phyloP scores from a whole-genome alignment of 768 basidiomycete species.

The Lactifluus hygrophoroides region DNA sequence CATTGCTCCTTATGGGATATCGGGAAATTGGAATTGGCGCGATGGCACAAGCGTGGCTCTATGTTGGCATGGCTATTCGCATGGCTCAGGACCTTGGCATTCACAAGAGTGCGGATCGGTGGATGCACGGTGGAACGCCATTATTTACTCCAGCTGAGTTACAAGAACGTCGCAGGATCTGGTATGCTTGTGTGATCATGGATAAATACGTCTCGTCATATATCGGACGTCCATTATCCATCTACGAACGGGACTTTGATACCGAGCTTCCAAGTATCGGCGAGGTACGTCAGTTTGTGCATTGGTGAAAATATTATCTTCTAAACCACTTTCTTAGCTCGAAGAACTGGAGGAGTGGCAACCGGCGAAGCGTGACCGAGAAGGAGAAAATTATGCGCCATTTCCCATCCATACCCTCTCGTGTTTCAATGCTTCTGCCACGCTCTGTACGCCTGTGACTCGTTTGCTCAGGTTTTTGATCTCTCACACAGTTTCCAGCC shows the following conservation, averaged over 20 bases:
- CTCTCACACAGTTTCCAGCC: conserved; percentile 34
- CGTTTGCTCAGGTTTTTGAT: neutral
- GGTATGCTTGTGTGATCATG: conserved; percentile 73
- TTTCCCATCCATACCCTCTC: conserved; percentile 48
- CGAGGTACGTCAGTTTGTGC: conserved; percentile 36
- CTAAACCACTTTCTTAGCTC: conserved; percentile 30
- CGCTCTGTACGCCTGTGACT: conserved; percentile 45
- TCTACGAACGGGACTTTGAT: conserved; percentile 71
- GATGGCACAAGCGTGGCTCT: conserved; percentile 85
- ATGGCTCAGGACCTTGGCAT: conserved; percentile 88
- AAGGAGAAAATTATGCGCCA: conserved; percentile 25
- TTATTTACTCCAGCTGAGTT: conserved; percentile 56
- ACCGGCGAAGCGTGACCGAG: conserved; percentile 32
- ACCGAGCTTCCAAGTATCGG: conserved; percentile 53
- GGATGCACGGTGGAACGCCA: conserved; percentile 47
- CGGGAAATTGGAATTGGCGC: conserved; percentile 83
- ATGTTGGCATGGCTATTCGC: conserved; percentile 81
- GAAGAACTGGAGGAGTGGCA: conserved; percentile 56
- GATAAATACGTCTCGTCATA: conserved; percentile 75
- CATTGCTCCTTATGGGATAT: conserved; percentile 73
- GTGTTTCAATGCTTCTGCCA: conserved; percentile 71
- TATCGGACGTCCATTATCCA: conserved; percentile 69
- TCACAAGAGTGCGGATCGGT: conserved; percentile 73
- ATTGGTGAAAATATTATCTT: neutral
- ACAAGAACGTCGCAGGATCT: conserved; percentile 62